Base-by-base conservation (phyloP, 352 stramenopile species). In the Elongisporangium prolatum region DNA sequence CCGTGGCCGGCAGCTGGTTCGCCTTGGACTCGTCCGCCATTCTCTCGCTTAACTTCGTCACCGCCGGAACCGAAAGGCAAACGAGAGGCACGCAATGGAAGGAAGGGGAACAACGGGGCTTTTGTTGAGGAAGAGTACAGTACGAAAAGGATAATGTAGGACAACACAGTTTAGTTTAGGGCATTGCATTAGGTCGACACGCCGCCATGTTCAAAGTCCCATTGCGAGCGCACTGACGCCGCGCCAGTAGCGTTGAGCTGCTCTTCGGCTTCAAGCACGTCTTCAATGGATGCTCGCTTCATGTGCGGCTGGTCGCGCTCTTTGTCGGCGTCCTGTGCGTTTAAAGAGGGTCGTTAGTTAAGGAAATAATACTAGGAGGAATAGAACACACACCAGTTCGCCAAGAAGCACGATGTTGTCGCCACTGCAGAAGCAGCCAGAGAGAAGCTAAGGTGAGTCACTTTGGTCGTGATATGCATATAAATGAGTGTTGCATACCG, bases 371-470 rank as follows among this genome's bases (percentile, higher is more conserved):
- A 7, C 4, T 7, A 8, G 24, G 24, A 54, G 21, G 18, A 21
- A 16, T 48, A 9, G 47, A 40, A 16, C 3, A 58, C 77, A 37
- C 67, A 95, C 86, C 66, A 95, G 56, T 57, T 95, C 83, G 47
- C 86, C 86, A 6, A 95, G 79, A 21, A 95, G 78, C 54, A 95
- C 86, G 60, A 95, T 92, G 57, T 92, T 95, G 68, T 93, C 86
- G 25, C 86, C 86, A 64, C 86, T 95, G 48, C 17, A 50, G 2
- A 40, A 17, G 25, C 6, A 8, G 8, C 21, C 38, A 57, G 9
- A 20, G 3, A 25, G 40, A 25, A 50, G 2, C 22, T n/a, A n/a
- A n/a, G 37, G 11, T 4, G 34, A 34, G 20, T 6, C 48, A n/a
- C n/a, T 7, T 21, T 56, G 7, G 18, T n/a, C 18, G 56, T 17